Evolutionary conservation across 1,284 basidiomycete genomes (phyloP), one percentile per base, ranked within the genome.

Genomic region (Fomitiporia mediterranea): DNA sequence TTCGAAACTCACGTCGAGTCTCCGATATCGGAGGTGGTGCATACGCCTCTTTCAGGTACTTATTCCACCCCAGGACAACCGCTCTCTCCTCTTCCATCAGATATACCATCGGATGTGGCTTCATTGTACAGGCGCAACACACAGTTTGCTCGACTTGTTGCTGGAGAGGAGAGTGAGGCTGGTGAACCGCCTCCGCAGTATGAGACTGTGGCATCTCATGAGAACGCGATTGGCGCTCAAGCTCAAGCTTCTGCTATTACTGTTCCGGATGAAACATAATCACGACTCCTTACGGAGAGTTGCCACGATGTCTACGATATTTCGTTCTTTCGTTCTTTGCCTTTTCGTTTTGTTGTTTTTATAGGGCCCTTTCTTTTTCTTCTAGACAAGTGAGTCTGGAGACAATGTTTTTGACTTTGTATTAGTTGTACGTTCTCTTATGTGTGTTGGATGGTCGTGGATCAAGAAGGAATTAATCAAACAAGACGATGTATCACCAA

Each of bases 151-250:
- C 73, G 81, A 34, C 72, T 88, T 11, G 74, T 88, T 32, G 74
- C 79, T 19, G 86, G 86, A 4, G 77, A 82, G 64, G 80, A 83
- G 67, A 81, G 76, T 37, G 78, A 83, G 63, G 72, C 71, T 19
- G 86, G 86, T 23, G 84, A 88, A 63, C 72, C 75, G 32, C 85
- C 86, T 0, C 86, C 86, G 5, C 68, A 75, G 9, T 88, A 88
- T 64, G 76, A 78, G 57, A 19, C 15, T 38, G 39, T 60, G 30
- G 55, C 46, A 2, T 42, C 51, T 19, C 8, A 21, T 9, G 49
- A 51, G 32, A 53, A 52, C 9, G 25, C 56, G 2, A n/a, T 11
- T 15, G 56, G 56, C 23, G 50, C 56, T 21, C 43, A 35, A 25
- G 44, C 56, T 13, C 21, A 28, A 19, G 34, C 56, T 17, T 6